These are phyloP conservation scores for Aureobasidium sp. DNA, from an alignment of 2,329 filamentous ascomycete species.

Conservation along the genomic window DNA sequence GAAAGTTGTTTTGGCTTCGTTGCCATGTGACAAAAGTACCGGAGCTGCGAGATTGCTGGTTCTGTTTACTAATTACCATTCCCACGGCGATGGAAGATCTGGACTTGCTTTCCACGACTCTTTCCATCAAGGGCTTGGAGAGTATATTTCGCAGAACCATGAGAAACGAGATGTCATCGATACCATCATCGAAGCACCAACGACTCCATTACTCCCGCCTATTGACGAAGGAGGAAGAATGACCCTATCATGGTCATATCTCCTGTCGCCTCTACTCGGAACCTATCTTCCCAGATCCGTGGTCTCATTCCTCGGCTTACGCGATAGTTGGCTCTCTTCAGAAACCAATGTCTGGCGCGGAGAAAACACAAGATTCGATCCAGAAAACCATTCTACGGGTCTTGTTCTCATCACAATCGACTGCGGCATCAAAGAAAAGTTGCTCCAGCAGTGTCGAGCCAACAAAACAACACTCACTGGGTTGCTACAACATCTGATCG, in stretches of 20 bases:
- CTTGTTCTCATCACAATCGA: slow-evolving; percentile 39
- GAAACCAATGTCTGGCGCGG: slow-evolving; percentile 40
- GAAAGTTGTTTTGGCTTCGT: slow-evolving; percentile 44
- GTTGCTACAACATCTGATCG: slow-evolving; percentile 44
- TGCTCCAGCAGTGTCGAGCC: slow-evolving; percentile 34
- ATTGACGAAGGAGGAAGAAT: slow-evolving; percentile 45
- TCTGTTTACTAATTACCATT: slow-evolving; percentile 50
- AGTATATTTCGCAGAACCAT: slow-evolving; percentile 10
- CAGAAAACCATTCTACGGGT: slow-evolving; percentile 32
- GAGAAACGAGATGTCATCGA: slow-evolving; percentile 8
- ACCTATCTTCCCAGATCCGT: slow-evolving; percentile 43
- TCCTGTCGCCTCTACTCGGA: slow-evolving; percentile 45
- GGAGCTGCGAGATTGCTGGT: slow-evolving; percentile 35
- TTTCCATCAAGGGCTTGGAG: slow-evolving; percentile 36
- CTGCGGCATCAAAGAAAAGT: slow-evolving; percentile 29
- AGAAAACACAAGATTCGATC: slow-evolving; percentile 31
- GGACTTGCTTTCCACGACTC: slow-evolving; percentile 49
- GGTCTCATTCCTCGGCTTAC: slow-evolving; percentile 36
- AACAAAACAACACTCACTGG: slow-evolving; percentile 48
- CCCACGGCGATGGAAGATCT: slow-evolving; percentile 48
- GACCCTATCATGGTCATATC: slow-evolving; percentile 49
- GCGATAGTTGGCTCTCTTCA: slow-evolving; percentile 30
- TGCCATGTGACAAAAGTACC: slow-evolving; percentile 20
- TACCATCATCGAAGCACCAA: slow-evolving; percentile 25
- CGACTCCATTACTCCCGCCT: slow-evolving; percentile 34